Percentiles rank a stretch among this genome's conserved stretches.
These are phyloP conservation scores for Argentina anserina DNA, from an alignment of 306 rosid genomes.

Conservation along the genomic window DNA sequence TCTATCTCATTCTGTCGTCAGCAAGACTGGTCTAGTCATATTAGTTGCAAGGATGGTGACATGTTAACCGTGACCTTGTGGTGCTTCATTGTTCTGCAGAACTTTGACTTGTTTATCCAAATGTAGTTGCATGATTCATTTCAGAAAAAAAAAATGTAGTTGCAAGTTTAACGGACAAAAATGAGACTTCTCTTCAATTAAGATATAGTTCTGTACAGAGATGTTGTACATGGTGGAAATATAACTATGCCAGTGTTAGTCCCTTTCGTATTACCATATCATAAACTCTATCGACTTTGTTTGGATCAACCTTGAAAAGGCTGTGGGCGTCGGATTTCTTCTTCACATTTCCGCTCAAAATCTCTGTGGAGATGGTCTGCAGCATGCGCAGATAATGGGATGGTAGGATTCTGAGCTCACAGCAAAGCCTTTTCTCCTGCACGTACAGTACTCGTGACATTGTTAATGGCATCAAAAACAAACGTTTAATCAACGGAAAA, in stretches of 20 bases:
- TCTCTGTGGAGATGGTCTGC: slow-evolving; percentile 48
- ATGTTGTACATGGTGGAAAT: slow-evolving; percentile 6
- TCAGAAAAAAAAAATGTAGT: no score
- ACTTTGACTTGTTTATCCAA: background rate
- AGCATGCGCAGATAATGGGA: slow-evolving; percentile 66
- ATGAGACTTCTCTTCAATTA: background rate
- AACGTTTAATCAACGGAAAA: no score
- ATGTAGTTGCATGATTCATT: background rate
- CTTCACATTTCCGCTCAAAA: slow-evolving; percentile 52
- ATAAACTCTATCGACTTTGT: slow-evolving; percentile 73
- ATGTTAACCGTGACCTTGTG: background rate
- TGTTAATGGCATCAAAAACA: slow-evolving; percentile 8
- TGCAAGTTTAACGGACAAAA: background rate
- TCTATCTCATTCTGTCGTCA: background rate
- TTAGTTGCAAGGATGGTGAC: background rate
- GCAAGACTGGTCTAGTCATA: background rate
- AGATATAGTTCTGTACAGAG: background rate
- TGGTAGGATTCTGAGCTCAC: slow-evolving; percentile 67
- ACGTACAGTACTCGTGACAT: background rate
- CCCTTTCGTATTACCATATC: slow-evolving; percentile 70
- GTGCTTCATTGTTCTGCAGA: background rate
- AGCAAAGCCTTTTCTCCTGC: slow-evolving; percentile 75
- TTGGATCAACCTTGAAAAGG: slow-evolving; percentile 62
- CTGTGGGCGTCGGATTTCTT: slow-evolving; percentile 62
- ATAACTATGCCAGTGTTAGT: slow-evolving; percentile 26